Base-by-base conservation (phyloP, 495 filamentous ascomycete genomes). In the Tetracladium marchalianum region DNA sequence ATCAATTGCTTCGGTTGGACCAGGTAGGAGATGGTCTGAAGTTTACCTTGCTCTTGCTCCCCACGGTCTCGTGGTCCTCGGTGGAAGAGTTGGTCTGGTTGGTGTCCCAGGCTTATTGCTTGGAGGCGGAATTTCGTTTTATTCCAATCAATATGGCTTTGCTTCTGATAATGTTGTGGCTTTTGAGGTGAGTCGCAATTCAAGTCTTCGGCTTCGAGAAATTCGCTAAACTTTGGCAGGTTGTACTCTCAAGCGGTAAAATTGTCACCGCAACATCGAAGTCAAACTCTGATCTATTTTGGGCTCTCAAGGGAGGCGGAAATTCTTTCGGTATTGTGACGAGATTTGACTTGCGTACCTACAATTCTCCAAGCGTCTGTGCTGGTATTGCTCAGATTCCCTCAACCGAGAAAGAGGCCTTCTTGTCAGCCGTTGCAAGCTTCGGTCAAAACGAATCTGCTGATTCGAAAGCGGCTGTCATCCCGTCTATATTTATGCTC, bases 281-380 rank as follows among this genome's bases (percentile, higher is more conserved):
- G 0, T 39, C 49, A 0, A 63, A 77, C 40, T 1, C 62, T 0
- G 76, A 82, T 39, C 55, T 81, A 2, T 78, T 61, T 57, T 58
- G 54, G 49, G 73, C 75, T 8, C 62, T 80, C 1, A 77, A 76
- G 41, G 50, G 50, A 12, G 50, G 50, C n/a, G 45, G 61, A 2
- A 67, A 60, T 50, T 76, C 74, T 51, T 75, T 75, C 47, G 75
- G 73, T 1, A 68, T 78, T 27, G 69, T 78, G 5, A 78, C 76
- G 1, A 61, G 65, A n/a, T 73, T 70, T 39, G 66, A 75, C 38
- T 40, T 52, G 50, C 27, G 31, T 41, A 73, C 75, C 0, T 72
- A 74, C 43, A 40, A 34, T 15, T 39, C 44, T 17, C 44, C 44
- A 22, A 40, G 31, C 16, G n/a, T 43, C 11, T 42, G 39, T 19